Conservation (phyloP, 345 rosid genomes). For the Reutealis trisperma region DNA sequence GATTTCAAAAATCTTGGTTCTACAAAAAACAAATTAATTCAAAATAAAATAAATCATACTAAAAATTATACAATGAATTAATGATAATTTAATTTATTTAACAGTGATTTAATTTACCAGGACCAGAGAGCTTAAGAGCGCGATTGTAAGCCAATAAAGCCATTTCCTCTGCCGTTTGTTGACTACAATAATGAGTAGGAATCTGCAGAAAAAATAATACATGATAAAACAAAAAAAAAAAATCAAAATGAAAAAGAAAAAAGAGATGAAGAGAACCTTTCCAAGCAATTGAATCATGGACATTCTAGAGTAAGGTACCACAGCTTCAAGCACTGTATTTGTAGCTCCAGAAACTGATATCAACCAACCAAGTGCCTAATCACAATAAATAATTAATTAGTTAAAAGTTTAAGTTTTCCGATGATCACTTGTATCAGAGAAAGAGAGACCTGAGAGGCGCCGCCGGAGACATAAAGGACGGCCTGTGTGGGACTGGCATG, state of each 20-base stretch:
- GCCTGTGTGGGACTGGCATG: conserved; percentile 70
- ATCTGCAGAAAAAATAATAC: conserved; percentile 36
- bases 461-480: conserved; percentile 81
- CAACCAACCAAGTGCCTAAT: conserved; percentile 74
- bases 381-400: not conserved
- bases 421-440: not conserved
- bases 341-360: conserved; percentile 89
- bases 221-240: not conserved
- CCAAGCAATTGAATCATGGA: conserved; percentile 70
- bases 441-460: conserved; percentile 69
- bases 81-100: not conserved
- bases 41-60: not conserved
- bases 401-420: not conserved
- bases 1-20: too few relatives aligned
- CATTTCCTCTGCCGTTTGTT: conserved; percentile 63
- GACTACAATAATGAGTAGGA: conserved; percentile 62
- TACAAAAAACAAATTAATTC: too few relatives aligned
- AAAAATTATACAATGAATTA: not conserved
- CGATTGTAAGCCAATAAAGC: conserved; percentile 86
- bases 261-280: conserved; percentile 42
- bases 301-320: conserved; percentile 73
- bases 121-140: conserved; percentile 73
- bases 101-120: conserved; percentile 46
- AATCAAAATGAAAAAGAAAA: not conserved
- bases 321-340: conserved; percentile 79